Conservation (phyloP, 2,329 filamentous ascomycete genomes). For the Colletotrichum cuscutae region DNA sequence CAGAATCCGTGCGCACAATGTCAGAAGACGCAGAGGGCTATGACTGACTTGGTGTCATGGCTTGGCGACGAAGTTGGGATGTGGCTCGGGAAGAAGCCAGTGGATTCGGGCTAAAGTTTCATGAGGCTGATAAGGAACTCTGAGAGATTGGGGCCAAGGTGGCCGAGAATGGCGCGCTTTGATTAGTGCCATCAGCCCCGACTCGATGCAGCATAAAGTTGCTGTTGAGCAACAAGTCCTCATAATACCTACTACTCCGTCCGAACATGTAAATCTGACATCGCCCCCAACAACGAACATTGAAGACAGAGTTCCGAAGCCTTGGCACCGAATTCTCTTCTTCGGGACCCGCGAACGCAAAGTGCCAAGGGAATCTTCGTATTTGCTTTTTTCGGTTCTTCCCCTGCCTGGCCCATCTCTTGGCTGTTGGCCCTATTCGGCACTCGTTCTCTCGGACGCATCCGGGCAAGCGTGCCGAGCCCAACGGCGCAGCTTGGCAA, state of each 20-base stretch:
- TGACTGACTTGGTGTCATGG: not conserved
- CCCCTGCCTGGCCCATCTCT: not conserved
- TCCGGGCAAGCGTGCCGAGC: not conserved
- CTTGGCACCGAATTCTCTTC: not conserved
- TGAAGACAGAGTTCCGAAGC: not conserved
- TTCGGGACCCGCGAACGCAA: not conserved
- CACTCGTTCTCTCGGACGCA: not conserved
- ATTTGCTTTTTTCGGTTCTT: not conserved
- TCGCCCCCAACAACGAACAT: not conserved
- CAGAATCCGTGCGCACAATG: not conserved
- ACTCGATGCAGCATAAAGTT: not conserved
- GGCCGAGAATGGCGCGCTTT: not conserved
- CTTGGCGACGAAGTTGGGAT: not conserved
- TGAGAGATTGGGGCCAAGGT: not conserved
- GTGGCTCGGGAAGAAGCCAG: not conserved
- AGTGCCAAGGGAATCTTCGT: not conserved
- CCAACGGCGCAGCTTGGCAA: conserved; percentile 26
- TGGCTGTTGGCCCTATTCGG: not conserved
- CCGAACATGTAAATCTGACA: not conserved
- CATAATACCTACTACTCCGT: not conserved
- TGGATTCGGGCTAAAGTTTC: too few relatives aligned
- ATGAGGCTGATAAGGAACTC: not conserved
- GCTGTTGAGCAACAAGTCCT: not conserved
- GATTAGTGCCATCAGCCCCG: not conserved
- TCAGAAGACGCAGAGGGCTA: not conserved